phyloP scores from a whole-genome alignment of 148 eudicot genomes.

The Cornus suecica region DNA sequence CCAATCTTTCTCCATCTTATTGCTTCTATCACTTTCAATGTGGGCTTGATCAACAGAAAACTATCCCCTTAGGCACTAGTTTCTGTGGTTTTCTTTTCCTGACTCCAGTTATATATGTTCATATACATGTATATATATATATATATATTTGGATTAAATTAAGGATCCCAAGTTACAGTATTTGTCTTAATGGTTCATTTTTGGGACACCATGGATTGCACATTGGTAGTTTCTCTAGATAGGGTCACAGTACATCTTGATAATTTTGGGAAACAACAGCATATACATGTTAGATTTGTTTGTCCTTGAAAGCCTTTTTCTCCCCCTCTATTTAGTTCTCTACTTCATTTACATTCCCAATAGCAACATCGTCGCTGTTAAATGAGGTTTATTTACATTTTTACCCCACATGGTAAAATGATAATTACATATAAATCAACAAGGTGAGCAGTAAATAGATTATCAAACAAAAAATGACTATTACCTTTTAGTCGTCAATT shows the following conservation, averaged over 20 bases:
- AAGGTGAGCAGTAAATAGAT: too few species aligned
- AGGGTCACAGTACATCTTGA: conserved; percentile 5
- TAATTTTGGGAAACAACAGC: not conserved
- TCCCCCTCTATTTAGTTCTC: too few species aligned
- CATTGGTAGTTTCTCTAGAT: not conserved
- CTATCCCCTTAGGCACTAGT: conserved; percentile 12
- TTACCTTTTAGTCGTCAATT: too few species aligned
- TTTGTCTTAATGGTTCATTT: conserved; percentile 11
- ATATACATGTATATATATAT: too few species aligned
- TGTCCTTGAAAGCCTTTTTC: too few species aligned
- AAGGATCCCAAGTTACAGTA: conserved; percentile 11
- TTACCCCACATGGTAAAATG: too few species aligned
- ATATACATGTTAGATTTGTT: not conserved
- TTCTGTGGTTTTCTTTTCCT: conserved; percentile 4
- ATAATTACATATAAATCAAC: too few species aligned
- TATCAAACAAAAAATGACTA: too few species aligned
- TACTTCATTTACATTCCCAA: too few species aligned
- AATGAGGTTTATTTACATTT: too few species aligned
- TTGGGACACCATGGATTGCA: conserved; percentile 10
- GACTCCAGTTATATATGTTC: too few species aligned
- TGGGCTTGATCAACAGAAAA: not conserved
- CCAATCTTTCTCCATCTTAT: conserved; percentile 19
- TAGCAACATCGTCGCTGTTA: too few species aligned
- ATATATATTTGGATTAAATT: conserved; percentile 7
- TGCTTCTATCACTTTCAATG: conserved; percentile 18